A percentile compares a stretch with the other conserved stretches of the same genome.
These are phyloP conservation scores for Exsudoporus frostii DNA, from an alignment of 768 basidiomycete genomes.

Conservation along the genomic window DNA sequence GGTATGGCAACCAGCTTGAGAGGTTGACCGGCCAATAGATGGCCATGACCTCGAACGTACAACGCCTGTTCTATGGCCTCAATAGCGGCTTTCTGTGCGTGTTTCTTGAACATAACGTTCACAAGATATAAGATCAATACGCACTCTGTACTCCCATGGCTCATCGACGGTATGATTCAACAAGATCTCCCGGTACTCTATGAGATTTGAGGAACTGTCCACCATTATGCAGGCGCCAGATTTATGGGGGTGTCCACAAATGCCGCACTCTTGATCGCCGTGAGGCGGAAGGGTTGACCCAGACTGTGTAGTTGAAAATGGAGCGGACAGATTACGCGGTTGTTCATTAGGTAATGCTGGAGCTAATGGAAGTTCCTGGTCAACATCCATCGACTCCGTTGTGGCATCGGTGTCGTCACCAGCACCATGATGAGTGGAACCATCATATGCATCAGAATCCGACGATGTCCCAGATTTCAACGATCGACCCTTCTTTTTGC, in stretches of 20 bases:
- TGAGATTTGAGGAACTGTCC: constrained; percentile 59
- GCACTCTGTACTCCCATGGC: constrained; percentile 60
- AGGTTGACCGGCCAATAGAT: constrained; percentile 62
- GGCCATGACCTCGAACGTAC: constrained; percentile 48
- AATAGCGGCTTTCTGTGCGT: constrained; percentile 58
- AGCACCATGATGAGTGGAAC: constrained; percentile 11
- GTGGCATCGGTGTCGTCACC: constrained; percentile 26
- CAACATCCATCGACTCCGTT: constrained; percentile 21
- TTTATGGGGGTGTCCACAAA: constrained; percentile 58
- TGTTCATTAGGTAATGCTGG: constrained; percentile 4
- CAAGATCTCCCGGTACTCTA: constrained; percentile 67
- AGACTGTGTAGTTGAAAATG: constrained; percentile 1
- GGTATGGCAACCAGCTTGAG: constrained; percentile 48
- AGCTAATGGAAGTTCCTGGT: background rate
- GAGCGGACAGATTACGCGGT: background rate
- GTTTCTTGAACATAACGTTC: constrained; percentile 3
- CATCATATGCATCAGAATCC: constrained; percentile 41
- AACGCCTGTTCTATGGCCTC: constrained; percentile 67
- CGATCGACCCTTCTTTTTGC: constrained; percentile 33
- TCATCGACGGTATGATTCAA: constrained; percentile 64
- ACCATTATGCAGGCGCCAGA: constrained; percentile 60
- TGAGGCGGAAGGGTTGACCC: background rate
- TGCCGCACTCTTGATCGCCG: constrained; percentile 44
- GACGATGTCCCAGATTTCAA: constrained; percentile 33
- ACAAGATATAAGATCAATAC: constrained; percentile 18